A percentile compares a stretch with the other conserved stretches of the same genome.
These are phyloP conservation scores for Tuber aestivum DNA, from an alignment of 495 filamentous ascomycete genomes.

Conservation along the genomic window DNA sequence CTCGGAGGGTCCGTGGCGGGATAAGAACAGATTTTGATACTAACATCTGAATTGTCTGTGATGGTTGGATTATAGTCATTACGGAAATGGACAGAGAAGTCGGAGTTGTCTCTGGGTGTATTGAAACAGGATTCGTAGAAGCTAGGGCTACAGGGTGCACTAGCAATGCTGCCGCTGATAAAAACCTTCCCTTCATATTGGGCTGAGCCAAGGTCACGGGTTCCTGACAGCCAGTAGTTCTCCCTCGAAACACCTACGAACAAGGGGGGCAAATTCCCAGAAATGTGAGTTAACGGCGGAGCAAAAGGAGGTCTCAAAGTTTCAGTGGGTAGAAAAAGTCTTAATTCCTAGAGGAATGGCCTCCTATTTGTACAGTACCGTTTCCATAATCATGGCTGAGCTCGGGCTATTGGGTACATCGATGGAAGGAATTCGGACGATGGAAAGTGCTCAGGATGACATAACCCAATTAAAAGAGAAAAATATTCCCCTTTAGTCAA, in stretches of 20 bases:
- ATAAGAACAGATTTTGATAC: not conserved
- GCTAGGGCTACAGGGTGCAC: not conserved
- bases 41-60: not conserved
- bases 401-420: not conserved
- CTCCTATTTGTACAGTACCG: not conserved
- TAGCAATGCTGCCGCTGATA: not conserved
- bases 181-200: not conserved
- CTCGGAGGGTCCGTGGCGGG: not conserved
- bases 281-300: not conserved
- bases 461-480: not conserved
- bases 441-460: not conserved
- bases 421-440: not conserved
- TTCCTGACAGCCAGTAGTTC: not conserved
- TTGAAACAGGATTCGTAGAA: not conserved
- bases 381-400: not conserved
- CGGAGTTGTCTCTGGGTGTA: not conserved
- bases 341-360: not conserved
- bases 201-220: not conserved
- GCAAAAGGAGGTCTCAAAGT: not conserved
- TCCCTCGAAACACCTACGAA: not conserved
- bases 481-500: not conserved
- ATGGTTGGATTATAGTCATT: not conserved
- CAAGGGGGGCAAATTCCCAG: not conserved
- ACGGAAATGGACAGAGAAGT: not conserved
- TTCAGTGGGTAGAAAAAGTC: not conserved